Evolutionary conservation across 805 yeast genomes (phyloP), one percentile per base, ranked within the genome.

Genomic region (Hanseniaspora meyeri): DNA sequence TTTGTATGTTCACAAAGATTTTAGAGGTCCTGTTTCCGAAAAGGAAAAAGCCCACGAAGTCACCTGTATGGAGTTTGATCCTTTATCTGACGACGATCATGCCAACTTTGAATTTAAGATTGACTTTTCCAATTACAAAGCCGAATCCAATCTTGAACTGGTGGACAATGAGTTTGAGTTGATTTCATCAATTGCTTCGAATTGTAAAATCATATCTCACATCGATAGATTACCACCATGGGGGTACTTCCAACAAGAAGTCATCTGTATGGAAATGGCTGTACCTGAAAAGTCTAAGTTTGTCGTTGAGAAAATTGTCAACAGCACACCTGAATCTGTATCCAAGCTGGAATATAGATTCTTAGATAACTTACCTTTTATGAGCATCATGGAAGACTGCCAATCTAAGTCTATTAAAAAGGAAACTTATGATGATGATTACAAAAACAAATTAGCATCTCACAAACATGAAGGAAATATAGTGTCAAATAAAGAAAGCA

Each of bases 41-140:
- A 93, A 87, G 64, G 97, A 93, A 57, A 90, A 91, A 68, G 83
- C 89, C 65, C 78, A 77, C 60, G 95, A 89, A 68, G 95, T 89
- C 0, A 77, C 87, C 31, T 81, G 87, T 60, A 65, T 12, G 34
- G 59, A 57, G 6, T 57, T 45, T 48, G 57, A 53, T 20, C 54
- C 54, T 11, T 72, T 80, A 57, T 93, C 91, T 4, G 78, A 77
- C 67, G 68, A 74, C 7, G 78, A 81, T 1, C 79, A 79, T 64
- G 93, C 87, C 17, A 85, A 85, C 61, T 73, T 76, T 43, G 43
- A 38, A n/a, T 57, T 57, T 16, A 51, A 42, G 34, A 27, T 57
- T 20, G 49, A 57, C 11, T 57, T 24, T 27, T 24, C 56, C 1
- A 16, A 17, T 6, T 3, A 14, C 24, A n/a, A 17, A 4, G 39